These are phyloP conservation scores for Fusarium sp. DNA, from an alignment of 2,329 filamentous ascomycete species.

Conservation along the genomic window DNA sequence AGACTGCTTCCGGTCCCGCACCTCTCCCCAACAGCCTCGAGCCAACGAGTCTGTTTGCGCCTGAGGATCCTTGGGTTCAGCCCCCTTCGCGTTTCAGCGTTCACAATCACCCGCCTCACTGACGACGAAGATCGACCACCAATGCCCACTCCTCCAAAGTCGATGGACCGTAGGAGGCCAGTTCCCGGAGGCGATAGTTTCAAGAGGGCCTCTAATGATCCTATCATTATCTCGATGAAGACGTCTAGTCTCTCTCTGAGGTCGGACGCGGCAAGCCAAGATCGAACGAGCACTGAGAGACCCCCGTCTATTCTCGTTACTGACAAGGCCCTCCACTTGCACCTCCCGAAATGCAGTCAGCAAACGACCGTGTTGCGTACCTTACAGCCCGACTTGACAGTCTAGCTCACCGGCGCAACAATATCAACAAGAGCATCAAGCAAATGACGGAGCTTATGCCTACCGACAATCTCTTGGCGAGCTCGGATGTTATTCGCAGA, in stretches of 20 bases:
- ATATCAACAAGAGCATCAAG: slow-evolving; percentile 78
- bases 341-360: slow-evolving; percentile 68
- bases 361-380: slow-evolving; percentile 73
- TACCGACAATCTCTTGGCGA: slow-evolving; percentile 74
- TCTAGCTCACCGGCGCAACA: slow-evolving; percentile 75
- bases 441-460: slow-evolving; percentile 86
- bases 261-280: not conserved
- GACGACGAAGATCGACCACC: slow-evolving; percentile 42
- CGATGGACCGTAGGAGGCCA: slow-evolving; percentile 5
- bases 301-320: slow-evolving; percentile 53
- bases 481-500: slow-evolving; percentile 70
- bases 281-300: slow-evolving; percentile 26
- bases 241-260: slow-evolving; percentile 22
- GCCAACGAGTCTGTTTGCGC: slow-evolving; percentile 27
- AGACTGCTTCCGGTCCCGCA: slow-evolving; percentile 26
- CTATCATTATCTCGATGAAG: slow-evolving; percentile 48
- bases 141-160: slow-evolving; percentile 39
- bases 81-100: slow-evolving; percentile 73
- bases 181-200: slow-evolving; percentile 38
- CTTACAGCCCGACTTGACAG: slow-evolving; percentile 75
- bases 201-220: slow-evolving; percentile 36
- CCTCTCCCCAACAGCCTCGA: slow-evolving; percentile 23
- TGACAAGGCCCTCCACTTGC: slow-evolving; percentile 70
- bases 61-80: slow-evolving; percentile 59
- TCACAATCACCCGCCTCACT: slow-evolving; percentile 41